These are phyloP conservation scores for Fusarium verticillioides DNA, from an alignment of 2,329 filamentous ascomycete species.

Conservation along the genomic window DNA sequence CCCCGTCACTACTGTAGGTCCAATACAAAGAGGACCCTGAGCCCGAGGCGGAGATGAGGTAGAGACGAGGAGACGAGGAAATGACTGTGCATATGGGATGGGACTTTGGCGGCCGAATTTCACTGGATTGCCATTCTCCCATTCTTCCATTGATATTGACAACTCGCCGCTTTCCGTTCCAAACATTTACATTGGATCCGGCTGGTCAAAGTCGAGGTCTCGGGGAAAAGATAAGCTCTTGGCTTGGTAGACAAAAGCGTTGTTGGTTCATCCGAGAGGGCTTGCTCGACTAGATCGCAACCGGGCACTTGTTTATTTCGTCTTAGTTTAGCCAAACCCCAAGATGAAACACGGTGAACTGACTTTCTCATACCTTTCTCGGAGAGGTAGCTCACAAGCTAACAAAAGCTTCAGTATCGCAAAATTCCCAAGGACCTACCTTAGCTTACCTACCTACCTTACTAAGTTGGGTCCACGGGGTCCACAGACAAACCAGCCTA, in stretches of 20 bases:
- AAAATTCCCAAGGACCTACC: not conserved
- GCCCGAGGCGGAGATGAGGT: constrained; percentile 15
- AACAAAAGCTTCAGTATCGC: not conserved
- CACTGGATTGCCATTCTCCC: not conserved
- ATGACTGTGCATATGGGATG: constrained; percentile 19
- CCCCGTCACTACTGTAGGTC: constrained; percentile 6
- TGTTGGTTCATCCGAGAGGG: not conserved
- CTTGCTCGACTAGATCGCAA: not conserved
- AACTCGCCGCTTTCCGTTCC: constrained; percentile 1
- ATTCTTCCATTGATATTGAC: not conserved
- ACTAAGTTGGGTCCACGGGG: not conserved
- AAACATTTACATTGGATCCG: constrained; percentile 1
- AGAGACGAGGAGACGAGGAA: constrained; percentile 12
- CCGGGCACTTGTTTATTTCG: constrained; percentile 3
- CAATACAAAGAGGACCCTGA: not conserved
- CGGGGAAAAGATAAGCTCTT: constrained; percentile 7
- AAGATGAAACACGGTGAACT: constrained; percentile 15
- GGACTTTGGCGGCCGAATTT: constrained; percentile 14
- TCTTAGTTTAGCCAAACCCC: constrained; percentile 8
- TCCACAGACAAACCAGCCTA: constrained; percentile 25
- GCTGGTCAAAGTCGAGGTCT: constrained; percentile 10
- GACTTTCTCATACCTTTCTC: not conserved
- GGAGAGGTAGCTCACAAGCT: not conserved
- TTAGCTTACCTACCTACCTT: not conserved
- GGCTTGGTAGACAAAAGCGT: not conserved